Conservation (phyloP, 2,329 filamentous ascomycete species). For the Aspergillus piperis region DNA sequence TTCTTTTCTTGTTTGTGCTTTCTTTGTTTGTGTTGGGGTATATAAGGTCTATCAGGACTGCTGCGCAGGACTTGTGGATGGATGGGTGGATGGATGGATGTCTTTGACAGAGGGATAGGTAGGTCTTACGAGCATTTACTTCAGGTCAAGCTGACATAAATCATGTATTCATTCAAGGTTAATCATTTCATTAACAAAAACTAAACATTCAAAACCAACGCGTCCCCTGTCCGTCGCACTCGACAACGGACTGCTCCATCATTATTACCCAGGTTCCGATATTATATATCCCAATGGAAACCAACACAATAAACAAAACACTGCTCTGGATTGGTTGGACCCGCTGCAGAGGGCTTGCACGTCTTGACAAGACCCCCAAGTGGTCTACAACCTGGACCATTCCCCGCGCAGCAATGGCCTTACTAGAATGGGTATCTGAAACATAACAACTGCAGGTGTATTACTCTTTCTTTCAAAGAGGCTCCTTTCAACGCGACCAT, state of each 20-base stretch:
- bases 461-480: neutral
- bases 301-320: neutral
- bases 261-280: slow-evolving; percentile 14
- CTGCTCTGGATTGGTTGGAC: slow-evolving; percentile 1
- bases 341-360: neutral
- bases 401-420: slow-evolving; percentile 20
- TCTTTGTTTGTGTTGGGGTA: neutral
- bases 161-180: slow-evolving; percentile 1
- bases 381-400: neutral
- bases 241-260: slow-evolving; percentile 10
- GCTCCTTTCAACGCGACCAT: neutral
- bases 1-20: neutral
- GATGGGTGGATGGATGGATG: neutral
- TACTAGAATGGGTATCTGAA: slow-evolving; percentile 38
- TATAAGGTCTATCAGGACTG: too few relatives aligned
- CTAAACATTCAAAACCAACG: slow-evolving; percentile 8
- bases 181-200: slow-evolving; percentile 8
- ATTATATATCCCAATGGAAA: neutral
- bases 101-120: neutral
- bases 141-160: neutral
- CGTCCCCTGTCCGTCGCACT: slow-evolving; percentile 2
- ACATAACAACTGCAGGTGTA: slow-evolving; percentile 26
- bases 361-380: neutral
- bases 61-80: neutral
- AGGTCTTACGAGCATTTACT: neutral